phyloP scores from a whole-genome alignment of 2,329 filamentous ascomycete genomes.

The Sclerotinia trifoliorum region DNA sequence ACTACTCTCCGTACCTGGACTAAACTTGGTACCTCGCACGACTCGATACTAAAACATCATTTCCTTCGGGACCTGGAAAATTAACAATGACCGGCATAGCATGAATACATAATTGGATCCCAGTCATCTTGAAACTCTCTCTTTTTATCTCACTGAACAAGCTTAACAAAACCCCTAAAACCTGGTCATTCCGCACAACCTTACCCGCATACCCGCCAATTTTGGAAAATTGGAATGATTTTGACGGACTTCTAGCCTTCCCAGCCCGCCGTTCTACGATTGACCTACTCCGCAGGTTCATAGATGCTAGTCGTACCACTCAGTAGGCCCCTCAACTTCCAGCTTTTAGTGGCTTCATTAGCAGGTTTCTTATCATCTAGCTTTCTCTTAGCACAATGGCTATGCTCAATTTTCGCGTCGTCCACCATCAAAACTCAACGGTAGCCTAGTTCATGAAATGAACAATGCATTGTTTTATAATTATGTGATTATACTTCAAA shows the following conservation, averaged over 20 bases:
- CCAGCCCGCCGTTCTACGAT: background rate
- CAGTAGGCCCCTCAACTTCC: background rate
- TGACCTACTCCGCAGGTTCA: no score
- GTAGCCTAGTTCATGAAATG: constrained; percentile 16
- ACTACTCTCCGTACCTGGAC: constrained; percentile 3
- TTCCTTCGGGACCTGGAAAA: constrained; percentile 16
- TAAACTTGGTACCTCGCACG: constrained; percentile 5
- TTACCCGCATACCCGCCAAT: constrained; percentile 19
- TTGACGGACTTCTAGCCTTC: constrained; percentile 14
- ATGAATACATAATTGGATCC: constrained; percentile 6
- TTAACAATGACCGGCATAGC: constrained; percentile 7
- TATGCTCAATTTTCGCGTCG: background rate
- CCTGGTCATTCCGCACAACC: background rate
- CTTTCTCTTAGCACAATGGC: background rate
- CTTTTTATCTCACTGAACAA: constrained; percentile 1
- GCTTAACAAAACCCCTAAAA: constrained; percentile 2
- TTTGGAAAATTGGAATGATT: constrained; percentile 5
- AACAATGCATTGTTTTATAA: constrained; percentile 2
- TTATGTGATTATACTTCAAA: background rate
- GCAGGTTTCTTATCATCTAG: constrained; percentile 3
- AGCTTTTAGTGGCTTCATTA: background rate
- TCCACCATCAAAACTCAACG: constrained; percentile 9
- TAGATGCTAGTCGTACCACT: background rate
- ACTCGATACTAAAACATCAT: constrained; percentile 9
- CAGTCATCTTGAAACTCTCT: constrained; percentile 20